Evolutionary conservation across 805 yeast species (phyloP), one percentile per base, ranked within the genome.

Genomic region (Sungouiella thailandica): DNA sequence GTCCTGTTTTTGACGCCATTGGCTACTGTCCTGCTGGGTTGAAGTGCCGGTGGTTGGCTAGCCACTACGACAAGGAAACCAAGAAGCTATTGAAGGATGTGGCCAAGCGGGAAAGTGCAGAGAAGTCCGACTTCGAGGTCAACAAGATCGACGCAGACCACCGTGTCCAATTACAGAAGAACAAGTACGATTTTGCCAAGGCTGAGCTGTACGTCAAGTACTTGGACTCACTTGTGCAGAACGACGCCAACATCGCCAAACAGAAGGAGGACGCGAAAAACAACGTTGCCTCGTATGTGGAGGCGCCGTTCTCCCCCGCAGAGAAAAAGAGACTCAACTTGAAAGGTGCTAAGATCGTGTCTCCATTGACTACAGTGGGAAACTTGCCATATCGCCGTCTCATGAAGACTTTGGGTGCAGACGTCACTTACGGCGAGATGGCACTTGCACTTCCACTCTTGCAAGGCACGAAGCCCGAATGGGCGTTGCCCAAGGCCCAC

Each of bases 281-380:
- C 25, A 61, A 62, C 34, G 61, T 60, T 25, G 62, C 72, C 12
- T 61, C 66, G n/a, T 90, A 78, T 52, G 64, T 76, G 34, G 97
- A 90, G 53, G 73, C 95, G 1, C 81, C 88, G 13, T 77, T 82
- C 59, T 77, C 76, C 49, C 70, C 86, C 0, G 64, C 72, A n/a
- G 97, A 93, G 57, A 93, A 93, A 75, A 84, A 82, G 57, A 70
- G 62, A 36, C 53, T 93, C 30, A 66, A 88, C 52, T 70, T 84
- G 33, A 63, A 66, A 23, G 67, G 76, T 29, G 90, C 90, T 44
- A 88, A 88, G 59, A 87, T 93, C 39, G 80, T 93, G 6, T 86
- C 97, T 2, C 99, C 99, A 2, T 71, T 93, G 42, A 94, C 99
- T 22, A 93, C 99, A 0, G 98, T 93, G 5, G 99, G 99, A 15